Evolutionary conservation across 257 asterid species (phyloP), one percentile per base, ranked within the genome.

Genomic region (Jasminum sambac): DNA sequence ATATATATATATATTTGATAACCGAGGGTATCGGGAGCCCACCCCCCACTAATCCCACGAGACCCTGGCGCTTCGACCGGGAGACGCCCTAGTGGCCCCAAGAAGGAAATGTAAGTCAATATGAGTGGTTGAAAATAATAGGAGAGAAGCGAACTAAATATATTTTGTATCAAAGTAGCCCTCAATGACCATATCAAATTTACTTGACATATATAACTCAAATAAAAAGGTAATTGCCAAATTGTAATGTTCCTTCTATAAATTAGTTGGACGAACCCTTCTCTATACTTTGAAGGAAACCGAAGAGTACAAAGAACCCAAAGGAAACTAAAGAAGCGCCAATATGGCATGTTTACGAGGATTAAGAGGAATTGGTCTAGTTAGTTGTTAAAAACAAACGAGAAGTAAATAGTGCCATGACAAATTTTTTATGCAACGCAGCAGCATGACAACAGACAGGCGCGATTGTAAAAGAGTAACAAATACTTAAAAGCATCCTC

Each of bases 291-390:
- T 36, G 38, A 9, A 64, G 42, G 4, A 52, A 12, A 0, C 4
- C 21, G 25, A 26, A 39, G 60, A 50, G 11, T 37, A 63, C 9
- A 37, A 11, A 11, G 23, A 61, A 16, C n/a, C 0, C 9, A 48
- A 37, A 40, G 14, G 23, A 48, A 43, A 38, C 11, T 19, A 21
- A 3, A 50, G 2, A 24, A 21, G 39, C n/a, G 30, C 60, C 61
- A 65, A 42, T 37, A 21, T 19, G 19, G 30, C 21, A 72, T 37
- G 59, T 36, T n/a, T 61, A 66, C 13, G 41, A 16, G 43, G 71
- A 48, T n/a, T 48, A 37, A 38, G 62, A 55, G 16, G 14, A 42
- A 21, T 1, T 55, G 16, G 7, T 40, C 66, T 4, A 24, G 76
- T 60, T n/a, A 52, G 46, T 38, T 60, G 37, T 12, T 40, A 19